These are phyloP conservation scores for Nissolia schottii DNA, from an alignment of 306 rosid genomes.

Conservation along the genomic window DNA sequence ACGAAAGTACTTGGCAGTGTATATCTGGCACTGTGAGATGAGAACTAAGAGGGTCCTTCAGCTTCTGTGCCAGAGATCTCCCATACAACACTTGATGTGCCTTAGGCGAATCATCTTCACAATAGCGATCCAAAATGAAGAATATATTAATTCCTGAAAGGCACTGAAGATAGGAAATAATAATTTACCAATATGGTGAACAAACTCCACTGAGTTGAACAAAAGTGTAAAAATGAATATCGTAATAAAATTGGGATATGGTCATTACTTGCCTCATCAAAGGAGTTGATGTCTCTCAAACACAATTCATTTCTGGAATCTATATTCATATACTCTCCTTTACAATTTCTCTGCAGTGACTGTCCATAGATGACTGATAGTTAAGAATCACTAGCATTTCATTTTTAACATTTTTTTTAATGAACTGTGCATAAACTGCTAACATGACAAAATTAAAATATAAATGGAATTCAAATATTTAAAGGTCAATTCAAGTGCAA, in stretches of 20 bases:
- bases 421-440: too few species aligned
- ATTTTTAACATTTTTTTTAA: too few species aligned
- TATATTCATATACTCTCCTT: conserved; percentile 26
- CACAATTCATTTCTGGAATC: conserved; percentile 40
- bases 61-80: conserved; percentile 30
- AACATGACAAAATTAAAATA: not conserved
- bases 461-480: not conserved
- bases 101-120: conserved; percentile 12
- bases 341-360: conserved; percentile 48
- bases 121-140: conserved; percentile 35
- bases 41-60: not conserved
- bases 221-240: not conserved
- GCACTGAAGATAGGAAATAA: conserved; percentile 30
- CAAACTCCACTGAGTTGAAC: not conserved
- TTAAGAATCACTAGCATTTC: not conserved
- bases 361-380: conserved; percentile 4
- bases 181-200: not conserved
- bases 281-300: conserved; percentile 21
- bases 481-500: not conserved
- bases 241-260: not conserved
- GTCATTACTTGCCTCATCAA: conserved; percentile 18
- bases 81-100: not conserved
- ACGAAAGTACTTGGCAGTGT: conserved; percentile 36
- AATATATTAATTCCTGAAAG: conserved; percentile 11
- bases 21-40: conserved; percentile 13